Base-by-base conservation (phyloP, 495 filamentous ascomycete genomes). In the Aspergillus kassunensis region DNA sequence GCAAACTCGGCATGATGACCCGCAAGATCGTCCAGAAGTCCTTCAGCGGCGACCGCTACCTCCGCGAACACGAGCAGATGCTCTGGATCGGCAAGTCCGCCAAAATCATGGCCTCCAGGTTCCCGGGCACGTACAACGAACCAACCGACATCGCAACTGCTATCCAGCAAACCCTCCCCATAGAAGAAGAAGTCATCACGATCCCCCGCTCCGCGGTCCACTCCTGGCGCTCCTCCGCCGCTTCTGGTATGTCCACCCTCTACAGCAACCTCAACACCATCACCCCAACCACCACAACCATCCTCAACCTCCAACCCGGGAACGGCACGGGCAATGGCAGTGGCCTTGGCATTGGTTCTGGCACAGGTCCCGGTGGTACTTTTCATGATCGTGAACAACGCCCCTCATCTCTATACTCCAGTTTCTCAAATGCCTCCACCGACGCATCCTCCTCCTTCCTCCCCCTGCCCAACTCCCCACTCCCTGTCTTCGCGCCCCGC, bases 31-130 rank as follows among this genome's bases (percentile, higher is more conserved):
- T 85, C 4, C 77, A 82, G 44, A 79, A 79, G 47, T 78, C 73
- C 11, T 86, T 87, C 64, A 77, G 75, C 25, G 78, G 78, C 4
- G 79, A 83, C 36, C 70, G 83, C 0, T 87, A 86, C 54, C 74
- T 86, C 12, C 74, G 83, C 21, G 83, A 86, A 60, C 83, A 86
- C 59, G 83, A 86, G 61, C 83, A 86, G 61, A 84, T 84, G 82
- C 76, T 83, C 18, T 85, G 82, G 82, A 77, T 84, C 29, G 78
- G 78, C 29, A 83, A 83, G 60, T 64, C 66, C 7, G 58, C 58
- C 20, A 73, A 73, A 42, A 59, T 67, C 52, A 74, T 71, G 65
- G 64, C 67, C 33, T 67, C 49, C 18, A 63, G 67, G 12, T 52
- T 55, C 7, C 60, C 56, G 10, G 69, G 58, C 31, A 55, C 58